Evolutionary conservation across 805 yeast genomes (phyloP).

Genomic region (Suhomyces tanzawaensis): DNA sequence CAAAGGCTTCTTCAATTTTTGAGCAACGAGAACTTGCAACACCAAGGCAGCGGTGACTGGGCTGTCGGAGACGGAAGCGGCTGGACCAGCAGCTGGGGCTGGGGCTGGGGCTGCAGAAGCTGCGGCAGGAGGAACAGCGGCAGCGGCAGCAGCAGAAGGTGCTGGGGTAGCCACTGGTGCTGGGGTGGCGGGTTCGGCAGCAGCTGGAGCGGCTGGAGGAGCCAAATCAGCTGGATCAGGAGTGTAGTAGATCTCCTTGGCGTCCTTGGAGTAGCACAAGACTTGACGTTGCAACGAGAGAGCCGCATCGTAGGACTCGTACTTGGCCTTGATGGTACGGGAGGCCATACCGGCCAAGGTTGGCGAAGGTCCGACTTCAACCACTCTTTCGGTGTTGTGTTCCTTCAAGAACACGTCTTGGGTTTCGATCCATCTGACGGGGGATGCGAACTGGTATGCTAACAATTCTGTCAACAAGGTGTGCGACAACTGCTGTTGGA

Average conservation of each 20-base stretch:
- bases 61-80: constrained; percentile 79
- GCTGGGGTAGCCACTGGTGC: constrained; percentile 53
- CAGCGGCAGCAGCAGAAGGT: constrained; percentile 57
- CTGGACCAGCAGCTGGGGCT: constrained; percentile 76
- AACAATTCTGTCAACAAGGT: constrained; percentile 89
- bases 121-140: constrained; percentile 60
- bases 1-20: constrained; percentile 87
- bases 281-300: constrained; percentile 91
- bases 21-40: constrained; percentile 89
- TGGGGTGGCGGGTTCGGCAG: constrained; percentile 47
- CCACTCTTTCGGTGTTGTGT: constrained; percentile 93
- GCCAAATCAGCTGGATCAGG: constrained; percentile 67
- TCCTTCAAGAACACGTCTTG: constrained; percentile 96
- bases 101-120: constrained; percentile 76
- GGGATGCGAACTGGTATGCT: constrained; percentile 98
- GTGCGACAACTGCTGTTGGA: constrained; percentile 96
- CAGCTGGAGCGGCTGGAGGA: constrained; percentile 24
- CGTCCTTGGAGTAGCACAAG: constrained; percentile 91
- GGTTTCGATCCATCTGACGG: constrained; percentile 99
- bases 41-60: constrained; percentile 83
- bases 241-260: constrained; percentile 94
- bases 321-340: constrained; percentile 91
- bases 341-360: constrained; percentile 98
- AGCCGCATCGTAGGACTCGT: constrained; percentile 98
- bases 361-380: constrained; percentile 98